These are phyloP conservation scores for Penicillium sclerotigenum DNA, from an alignment of 2,329 filamentous ascomycete species.

Conservation along the genomic window DNA sequence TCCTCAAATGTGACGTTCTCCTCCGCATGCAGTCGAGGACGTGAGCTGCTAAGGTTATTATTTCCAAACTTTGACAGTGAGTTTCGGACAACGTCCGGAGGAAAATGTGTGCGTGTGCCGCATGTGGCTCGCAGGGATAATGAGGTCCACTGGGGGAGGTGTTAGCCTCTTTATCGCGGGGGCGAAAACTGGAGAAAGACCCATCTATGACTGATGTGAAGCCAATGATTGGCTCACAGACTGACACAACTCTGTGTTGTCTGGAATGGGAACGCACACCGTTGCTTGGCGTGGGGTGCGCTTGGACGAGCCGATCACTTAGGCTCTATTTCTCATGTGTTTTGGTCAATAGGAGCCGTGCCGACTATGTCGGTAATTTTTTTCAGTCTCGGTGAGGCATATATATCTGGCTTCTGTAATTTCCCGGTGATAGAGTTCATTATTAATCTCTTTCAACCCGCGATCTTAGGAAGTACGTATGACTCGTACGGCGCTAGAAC, in stretches of 20 bases:
- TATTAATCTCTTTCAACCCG: constrained; percentile 1
- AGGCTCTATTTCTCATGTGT: not conserved
- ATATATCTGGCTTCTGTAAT: not conserved
- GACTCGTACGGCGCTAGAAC: not conserved
- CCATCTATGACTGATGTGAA: constrained; percentile 1
- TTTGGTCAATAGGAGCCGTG: not conserved
- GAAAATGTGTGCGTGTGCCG: not conserved
- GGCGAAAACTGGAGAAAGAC: not conserved
- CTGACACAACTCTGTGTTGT: not conserved
- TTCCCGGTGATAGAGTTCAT: not conserved
- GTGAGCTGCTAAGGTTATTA: not conserved
- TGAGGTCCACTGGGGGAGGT: not conserved
- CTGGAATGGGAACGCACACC: not conserved
- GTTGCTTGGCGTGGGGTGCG: constrained; percentile 9
- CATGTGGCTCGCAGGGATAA: constrained; percentile 1
- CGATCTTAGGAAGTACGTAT: not conserved
- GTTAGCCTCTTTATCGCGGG: not conserved
- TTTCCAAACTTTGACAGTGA: not conserved
- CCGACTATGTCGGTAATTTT: not conserved
- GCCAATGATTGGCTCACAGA: not conserved
- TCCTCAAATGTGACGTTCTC: not conserved
- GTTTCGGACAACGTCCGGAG: constrained; percentile 6
- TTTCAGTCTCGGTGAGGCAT: not conserved
- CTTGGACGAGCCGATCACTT: not conserved
- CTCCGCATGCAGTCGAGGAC: not conserved